Conservation (phyloP, 23 red algal genomes). For the Gracilaria domingensis region DNA sequence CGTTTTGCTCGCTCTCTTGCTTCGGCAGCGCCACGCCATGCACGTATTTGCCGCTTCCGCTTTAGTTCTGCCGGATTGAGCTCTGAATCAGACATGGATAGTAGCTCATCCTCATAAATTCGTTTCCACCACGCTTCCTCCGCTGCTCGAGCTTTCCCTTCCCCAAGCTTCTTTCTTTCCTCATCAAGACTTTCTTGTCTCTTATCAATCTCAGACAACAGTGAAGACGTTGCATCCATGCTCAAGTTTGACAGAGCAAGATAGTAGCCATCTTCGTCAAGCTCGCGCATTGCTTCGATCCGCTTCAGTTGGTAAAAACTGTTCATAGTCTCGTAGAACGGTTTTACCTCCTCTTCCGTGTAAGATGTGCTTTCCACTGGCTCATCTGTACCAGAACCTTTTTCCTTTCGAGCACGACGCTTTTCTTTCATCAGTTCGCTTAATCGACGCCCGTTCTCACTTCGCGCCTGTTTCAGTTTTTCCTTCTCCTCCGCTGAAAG, state of each 20-base stretch:
- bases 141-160: conserved; percentile 49
- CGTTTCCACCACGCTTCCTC: conserved; percentile 58
- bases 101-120: conserved; percentile 72
- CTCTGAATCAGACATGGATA: conserved; percentile 76
- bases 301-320: conserved; percentile 49
- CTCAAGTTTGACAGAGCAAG: conserved; percentile 24
- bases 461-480: conserved; percentile 39
- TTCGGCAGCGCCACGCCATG: conserved; percentile 73
- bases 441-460: conserved; percentile 71
- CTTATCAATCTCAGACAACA: conserved; percentile 63
- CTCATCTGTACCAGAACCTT: conserved; percentile 60
- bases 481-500: conserved; percentile 73
- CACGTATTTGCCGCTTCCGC: conserved; percentile 64
- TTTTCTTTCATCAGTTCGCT: conserved; percentile 69
- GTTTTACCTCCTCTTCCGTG: conserved; percentile 70
- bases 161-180: conserved; percentile 46
- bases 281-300: conserved; percentile 58
- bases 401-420: conserved; percentile 53
- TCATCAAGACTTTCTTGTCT: conserved; percentile 52
- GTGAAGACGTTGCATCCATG: conserved; percentile 22
- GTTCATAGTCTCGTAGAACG: conserved; percentile 39
- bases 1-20: conserved; percentile 57
- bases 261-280: conserved; percentile 77
- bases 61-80: conserved; percentile 72
- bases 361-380: conserved; percentile 39